Evolutionary conservation across 1,139 yeast species (phyloP).

Genomic region (Protomyces inundatus): DNA sequence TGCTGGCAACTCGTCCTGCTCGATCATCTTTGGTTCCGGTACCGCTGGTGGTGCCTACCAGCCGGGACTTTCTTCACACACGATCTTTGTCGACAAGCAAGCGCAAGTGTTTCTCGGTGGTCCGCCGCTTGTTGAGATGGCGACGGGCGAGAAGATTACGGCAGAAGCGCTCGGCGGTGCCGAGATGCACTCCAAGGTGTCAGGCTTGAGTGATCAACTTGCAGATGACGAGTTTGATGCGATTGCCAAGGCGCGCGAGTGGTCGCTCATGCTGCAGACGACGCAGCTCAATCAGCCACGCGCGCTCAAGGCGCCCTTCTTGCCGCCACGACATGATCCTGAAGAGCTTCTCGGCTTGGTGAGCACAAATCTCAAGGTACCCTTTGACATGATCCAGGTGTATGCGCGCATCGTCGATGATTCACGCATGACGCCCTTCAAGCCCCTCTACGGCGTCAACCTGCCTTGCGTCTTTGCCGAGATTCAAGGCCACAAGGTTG

Average conservation of each 20-base stretch:
- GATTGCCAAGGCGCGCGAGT: conserved; percentile 37
- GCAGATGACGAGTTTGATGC: conserved; percentile 40
- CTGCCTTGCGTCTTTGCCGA: conserved; percentile 39
- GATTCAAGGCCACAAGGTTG: conserved; percentile 38
- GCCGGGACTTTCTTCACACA: conserved; percentile 41
- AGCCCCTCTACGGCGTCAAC: conserved; percentile 38
- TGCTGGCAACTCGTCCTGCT: conserved; percentile 38
- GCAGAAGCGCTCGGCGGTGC: conserved; percentile 42
- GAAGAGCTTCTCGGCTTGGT: conserved; percentile 39
- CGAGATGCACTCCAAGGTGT: conserved; percentile 39
- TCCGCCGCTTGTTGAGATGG: conserved; percentile 41
- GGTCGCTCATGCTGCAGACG: conserved; percentile 33
- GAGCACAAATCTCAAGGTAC: conserved; percentile 38
- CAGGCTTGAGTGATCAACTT: conserved; percentile 39
- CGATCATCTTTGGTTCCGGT: conserved; percentile 41
- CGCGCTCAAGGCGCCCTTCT: conserved; percentile 22
- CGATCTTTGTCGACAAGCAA: conserved; percentile 39
- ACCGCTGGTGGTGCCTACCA: conserved; percentile 43
- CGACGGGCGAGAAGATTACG: conserved; percentile 40
- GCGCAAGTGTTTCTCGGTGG: conserved; percentile 42
- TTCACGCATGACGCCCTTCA: conserved; percentile 39
- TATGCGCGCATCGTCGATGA: conserved; percentile 41
- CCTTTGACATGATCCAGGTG: conserved; percentile 39
- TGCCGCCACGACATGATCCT: conserved; percentile 32
- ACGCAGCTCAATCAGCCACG: conserved; percentile 31